Evolutionary conservation across 1,139 yeast genomes (phyloP), one percentile per base, ranked within the genome.

Genomic region (Tardiomyces digboiensis): DNA sequence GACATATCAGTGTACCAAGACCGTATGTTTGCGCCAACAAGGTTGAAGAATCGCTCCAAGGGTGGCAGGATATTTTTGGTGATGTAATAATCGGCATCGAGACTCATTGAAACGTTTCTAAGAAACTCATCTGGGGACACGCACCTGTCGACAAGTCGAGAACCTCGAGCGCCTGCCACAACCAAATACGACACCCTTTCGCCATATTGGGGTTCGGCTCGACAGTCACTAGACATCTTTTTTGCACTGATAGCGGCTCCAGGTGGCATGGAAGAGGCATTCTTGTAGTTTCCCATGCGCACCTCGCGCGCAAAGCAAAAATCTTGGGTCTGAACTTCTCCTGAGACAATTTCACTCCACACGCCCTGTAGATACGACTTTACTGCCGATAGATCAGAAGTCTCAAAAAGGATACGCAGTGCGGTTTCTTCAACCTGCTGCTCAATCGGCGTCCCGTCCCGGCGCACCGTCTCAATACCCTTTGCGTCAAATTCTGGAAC

Each of bases 361-460:
- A 87, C 86, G 1, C 64, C 65, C 29, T 75, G 65, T 1, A 86
- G 75, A 55, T 79, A 89, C 2, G 58, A 49, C 56, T 88, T 88
- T 5, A 89, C 84, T 38, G 60, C 49, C 0, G 95, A 80, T 14
- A 91, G 59, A 57, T 91, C 88, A 37, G 72, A 67, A 0, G 89
- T 77, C 19, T 82, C 82, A 59, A 91, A 91, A 5, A 91, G 63
- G 1, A 79, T 69, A 38, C 82, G 67, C 8, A 91, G 63, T 0
- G 84, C 66, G 49, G 76, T 76, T 50, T 86, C 95, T 21, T 86
- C 80, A 38, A 91, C 79, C 55, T 82, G 82, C 62, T 78, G 94
- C 53, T 85, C 95, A 0, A 95, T 95, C 0, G 95, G 95, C 16
- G 89, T 83, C 0, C 97, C 97, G 62, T 91, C 98, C 52, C 98